phyloP scores from a whole-genome alignment of 495 filamentous ascomycete species.

The Aspergillus funiculosus region DNA sequence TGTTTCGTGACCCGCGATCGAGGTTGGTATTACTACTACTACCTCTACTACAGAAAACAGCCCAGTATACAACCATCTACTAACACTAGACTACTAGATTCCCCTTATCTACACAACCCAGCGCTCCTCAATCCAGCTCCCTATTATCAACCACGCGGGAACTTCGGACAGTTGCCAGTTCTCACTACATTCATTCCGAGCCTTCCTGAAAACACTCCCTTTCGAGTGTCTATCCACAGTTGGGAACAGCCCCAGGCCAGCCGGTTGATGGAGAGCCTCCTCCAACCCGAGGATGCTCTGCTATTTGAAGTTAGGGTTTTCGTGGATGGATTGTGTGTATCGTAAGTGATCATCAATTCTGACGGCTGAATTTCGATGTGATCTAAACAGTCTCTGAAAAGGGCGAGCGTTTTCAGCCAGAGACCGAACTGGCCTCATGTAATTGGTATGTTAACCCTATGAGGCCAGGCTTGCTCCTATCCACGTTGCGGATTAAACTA shows the following conservation, averaged over 20 bases:
- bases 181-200: slow-evolving; percentile 75
- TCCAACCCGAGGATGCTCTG: slow-evolving; percentile 54
- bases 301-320: slow-evolving; percentile 65
- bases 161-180: slow-evolving; percentile 52
- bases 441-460: slow-evolving; percentile 37
- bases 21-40: slow-evolving; percentile 41
- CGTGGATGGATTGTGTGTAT: slow-evolving; percentile 61
- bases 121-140: slow-evolving; percentile 22
- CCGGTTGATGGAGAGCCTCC: slow-evolving; percentile 53
- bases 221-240: slow-evolving; percentile 74
- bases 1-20: slow-evolving; percentile 70
- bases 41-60: no score
- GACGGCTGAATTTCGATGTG: background rate
- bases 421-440: slow-evolving; percentile 56
- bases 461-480: no score
- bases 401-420: slow-evolving; percentile 51
- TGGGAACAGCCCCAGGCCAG: slow-evolving; percentile 67
- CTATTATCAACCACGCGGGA: slow-evolving; percentile 27
- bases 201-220: slow-evolving; percentile 51
- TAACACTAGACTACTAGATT: slow-evolving; percentile 20
- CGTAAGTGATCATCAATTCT: slow-evolving; percentile 42
- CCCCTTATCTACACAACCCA: slow-evolving; percentile 33
- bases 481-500: no score
- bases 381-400: slow-evolving; percentile 1
- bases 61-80: background rate